Percentiles rank a stretch among this genome's conserved stretches.
Conservation (phyloP, 140 eudicot genomes). For the Bidens hawaiensis region DNA sequence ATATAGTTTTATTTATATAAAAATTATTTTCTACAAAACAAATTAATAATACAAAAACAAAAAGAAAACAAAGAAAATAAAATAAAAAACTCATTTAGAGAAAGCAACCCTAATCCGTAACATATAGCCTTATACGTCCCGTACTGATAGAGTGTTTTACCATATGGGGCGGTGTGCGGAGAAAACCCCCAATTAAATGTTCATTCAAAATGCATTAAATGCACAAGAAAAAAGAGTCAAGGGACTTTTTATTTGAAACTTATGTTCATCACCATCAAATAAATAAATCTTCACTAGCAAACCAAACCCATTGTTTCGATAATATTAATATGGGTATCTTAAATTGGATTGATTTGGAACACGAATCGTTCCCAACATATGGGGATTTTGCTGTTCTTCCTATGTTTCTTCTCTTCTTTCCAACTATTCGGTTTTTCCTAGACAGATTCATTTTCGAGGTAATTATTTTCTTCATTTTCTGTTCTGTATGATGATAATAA, state of each 20-base stretch:
- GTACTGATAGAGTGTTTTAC: no score
- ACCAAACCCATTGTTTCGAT: conserved; percentile 12
- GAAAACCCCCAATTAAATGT: no score
- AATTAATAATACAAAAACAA: no score
- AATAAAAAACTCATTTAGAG: no score
- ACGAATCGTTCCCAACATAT: conserved; percentile 66
- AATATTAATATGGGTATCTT: conserved; percentile 47
- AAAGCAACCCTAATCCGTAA: no score
- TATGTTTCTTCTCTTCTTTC: conserved; percentile 67
- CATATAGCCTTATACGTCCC: no score
- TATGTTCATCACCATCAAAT: background rate
- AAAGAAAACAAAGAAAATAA: no score
- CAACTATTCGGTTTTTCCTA: conserved; percentile 67
- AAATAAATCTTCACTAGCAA: conserved; percentile 13
- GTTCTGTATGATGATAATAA: background rate
- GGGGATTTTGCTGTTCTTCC: conserved; percentile 65
- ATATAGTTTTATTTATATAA: no score
- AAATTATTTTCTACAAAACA: no score
- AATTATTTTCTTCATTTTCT: background rate
- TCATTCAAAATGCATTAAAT: background rate
- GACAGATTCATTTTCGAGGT: conserved; percentile 90
- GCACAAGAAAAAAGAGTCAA: background rate
- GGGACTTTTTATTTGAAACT: conserved; percentile 11
- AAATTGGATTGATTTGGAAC: conserved; percentile 51
- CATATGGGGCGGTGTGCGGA: no score